Base-by-base conservation (phyloP, 768 basidiomycete genomes). In the Serendipita indica region DNA sequence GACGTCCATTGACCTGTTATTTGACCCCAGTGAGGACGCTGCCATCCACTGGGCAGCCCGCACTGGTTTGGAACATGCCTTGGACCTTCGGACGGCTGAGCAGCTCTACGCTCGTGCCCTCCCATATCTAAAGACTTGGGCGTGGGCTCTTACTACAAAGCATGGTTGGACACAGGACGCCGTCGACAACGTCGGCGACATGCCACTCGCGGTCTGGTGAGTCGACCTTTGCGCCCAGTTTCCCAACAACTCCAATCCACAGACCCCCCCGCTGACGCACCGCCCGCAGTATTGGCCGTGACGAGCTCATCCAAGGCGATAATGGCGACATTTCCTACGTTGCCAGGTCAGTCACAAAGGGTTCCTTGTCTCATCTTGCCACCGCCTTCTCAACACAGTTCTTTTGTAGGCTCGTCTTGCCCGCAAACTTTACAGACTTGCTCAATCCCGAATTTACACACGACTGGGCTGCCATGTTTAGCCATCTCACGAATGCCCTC, bases 361-460 rank as follows among this genome's bases (percentile, higher is more conserved):
- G n/a, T n/a, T n/a, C n/a, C n/a, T n/a, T n/a, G 7, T 7, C 5
- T 43, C 41, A 7, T 43, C 41, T 43, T 43, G 41, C 27, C 41
- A n/a, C 41, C n/a, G 18, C 41, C 41, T n/a, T 25, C 27, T n/a
- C 7, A 18, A 39, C 37, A n/a, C n/a, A n/a, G n/a, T n/a, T n/a
- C 25, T 27, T 27, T 13, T 27, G 13, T 46, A 54, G 49, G 32
- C 49, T 54, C 49, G 49, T 54, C 49, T 33, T 54, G 25, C 49
- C 49, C 10, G 30, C 49, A 13, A 20, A 54, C 49, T 54, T 54
- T 28, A 25, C 49, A 7, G 49, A 54, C 32, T 33, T 54, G 22
- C 49, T 54, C 22, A 54, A 54, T 33, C 49, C 49, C n/a, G 49
- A 54, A 54, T 54, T 54, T 33, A 54, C 49, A 54, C 22, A 54